A percentile compares a stretch with the other conserved stretches of the same genome.
phyloP scores from a whole-genome alignment of 305 asterid genomes.

The Fraxinus ornus region DNA sequence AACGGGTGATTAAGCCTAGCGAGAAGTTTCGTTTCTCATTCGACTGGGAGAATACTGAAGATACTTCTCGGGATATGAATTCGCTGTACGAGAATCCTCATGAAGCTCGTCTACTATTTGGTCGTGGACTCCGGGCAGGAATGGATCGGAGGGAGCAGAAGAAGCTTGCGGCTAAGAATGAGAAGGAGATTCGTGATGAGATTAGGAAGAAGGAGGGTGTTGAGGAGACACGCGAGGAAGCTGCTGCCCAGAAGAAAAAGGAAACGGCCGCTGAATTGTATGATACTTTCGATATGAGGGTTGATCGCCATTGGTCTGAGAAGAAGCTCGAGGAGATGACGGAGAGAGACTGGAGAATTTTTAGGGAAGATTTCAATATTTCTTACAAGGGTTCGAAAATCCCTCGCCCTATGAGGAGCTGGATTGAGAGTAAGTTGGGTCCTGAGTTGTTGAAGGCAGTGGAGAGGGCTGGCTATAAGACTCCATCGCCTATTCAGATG shows the following conservation, averaged over 20 bases:
- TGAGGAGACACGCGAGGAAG: slow-evolving; percentile 36
- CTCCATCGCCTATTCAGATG: background rate
- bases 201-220: slow-evolving; percentile 35
- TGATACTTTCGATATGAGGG: slow-evolving; percentile 11
- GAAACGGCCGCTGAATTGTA: slow-evolving; percentile 37
- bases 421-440: slow-evolving; percentile 38
- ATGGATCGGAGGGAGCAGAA: background rate
- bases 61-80: slow-evolving; percentile 42
- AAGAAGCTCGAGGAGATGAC: background rate
- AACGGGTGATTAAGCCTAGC: slow-evolving; percentile 35
- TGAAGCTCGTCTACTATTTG: background rate
- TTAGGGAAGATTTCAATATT: background rate
- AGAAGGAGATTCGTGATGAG: background rate
- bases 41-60: slow-evolving; percentile 49
- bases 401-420: slow-evolving; percentile 44
- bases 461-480: background rate
- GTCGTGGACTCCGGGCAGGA: background rate
- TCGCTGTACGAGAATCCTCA: slow-evolving; percentile 20
- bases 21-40: slow-evolving; percentile 39
- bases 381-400: slow-evolving; percentile 16
- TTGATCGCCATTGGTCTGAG: background rate
- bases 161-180: background rate
- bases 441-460: slow-evolving; percentile 39
- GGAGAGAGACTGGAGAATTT: background rate
- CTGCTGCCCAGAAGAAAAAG: slow-evolving; percentile 36